Base-by-base conservation (phyloP, 176 grass and related monocot species). In the Zea luxurians region DNA sequence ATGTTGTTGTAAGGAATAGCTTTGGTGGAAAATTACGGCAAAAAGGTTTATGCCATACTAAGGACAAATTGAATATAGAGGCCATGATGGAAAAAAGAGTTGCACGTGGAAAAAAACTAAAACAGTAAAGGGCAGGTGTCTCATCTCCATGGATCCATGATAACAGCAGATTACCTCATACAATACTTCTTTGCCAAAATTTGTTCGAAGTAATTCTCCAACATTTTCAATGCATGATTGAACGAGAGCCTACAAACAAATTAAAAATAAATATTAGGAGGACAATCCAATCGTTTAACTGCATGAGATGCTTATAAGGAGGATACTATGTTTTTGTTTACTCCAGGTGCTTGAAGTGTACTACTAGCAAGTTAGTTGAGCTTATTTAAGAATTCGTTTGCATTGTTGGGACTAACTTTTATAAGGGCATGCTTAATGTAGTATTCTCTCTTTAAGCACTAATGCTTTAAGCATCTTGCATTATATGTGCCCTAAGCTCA, bases 101-200 rank as follows among this genome's bases (percentile, higher is more conserved):
- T 27, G 12, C 57, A 61, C 4, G 10, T 10, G 27, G 27, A 27
- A 27, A 47, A 10, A 38, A 54, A 17, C 65, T 38, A 12, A 59
- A 43, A 9, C 15, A 73, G 53, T n/a, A 4, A 13, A 37, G 36
- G 49, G 48, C 36, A 49, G 37, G 18, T 37, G 35, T 34, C 60
- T 12, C 44, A 50, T 71, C 27, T 35, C 2, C 44, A 70, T 43
- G 38, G 40, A 67, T 17, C 5, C 13, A 64, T 40, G 44, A 70
- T 8, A 8, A 36, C 61, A 76, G 37, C 18, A 53, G 2, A 80
- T 72, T 37, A 98, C 95, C 95, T 98, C 89, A 64, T 85, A 92
- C 37, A 98, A 63, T 45, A 98, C 17, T 78, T 98, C 91, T 89
- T 93, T 98, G 70, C 89, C 88, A 6, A 94, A 94, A 83, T 94